phyloP scores from a whole-genome alignment of 2,329 filamentous ascomycete species.

The Arthroderma uncinatum region DNA sequence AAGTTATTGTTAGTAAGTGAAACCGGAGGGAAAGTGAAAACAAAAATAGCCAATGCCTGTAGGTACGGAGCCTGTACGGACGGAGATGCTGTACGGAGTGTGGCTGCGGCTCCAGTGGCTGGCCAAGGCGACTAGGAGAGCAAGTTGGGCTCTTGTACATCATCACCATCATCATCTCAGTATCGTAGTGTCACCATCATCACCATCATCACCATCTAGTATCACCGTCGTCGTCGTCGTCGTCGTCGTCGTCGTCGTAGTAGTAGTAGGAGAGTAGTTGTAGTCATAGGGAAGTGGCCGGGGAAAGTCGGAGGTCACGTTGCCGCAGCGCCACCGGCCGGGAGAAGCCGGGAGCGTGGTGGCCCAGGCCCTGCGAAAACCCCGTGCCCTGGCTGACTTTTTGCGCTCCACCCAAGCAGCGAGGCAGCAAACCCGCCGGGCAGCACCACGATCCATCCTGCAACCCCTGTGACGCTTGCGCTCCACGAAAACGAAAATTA shows the following conservation, averaged over 20 bases:
- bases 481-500: constrained; percentile 4
- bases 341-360: constrained; percentile 1
- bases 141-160: too few species aligned
- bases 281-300: not conserved
- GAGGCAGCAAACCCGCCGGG: not conserved
- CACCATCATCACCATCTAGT: too few species aligned
- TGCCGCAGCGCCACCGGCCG: not conserved
- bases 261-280: too few species aligned
- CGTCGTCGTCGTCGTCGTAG: not conserved
- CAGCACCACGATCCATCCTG: not conserved
- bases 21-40: not conserved
- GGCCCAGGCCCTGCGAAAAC: not conserved
- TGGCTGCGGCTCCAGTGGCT: not conserved
- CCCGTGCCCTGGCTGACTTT: not conserved
- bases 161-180: too few species aligned
- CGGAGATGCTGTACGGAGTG: not conserved
- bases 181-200: too few species aligned
- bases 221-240: not conserved
- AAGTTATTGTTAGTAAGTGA: not conserved
- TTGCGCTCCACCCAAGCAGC: not conserved
- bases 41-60: not conserved
- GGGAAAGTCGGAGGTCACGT: not conserved
- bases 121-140: not conserved
- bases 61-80: too few species aligned
- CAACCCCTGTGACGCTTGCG: not conserved